Base-by-base conservation (phyloP, 2,329 filamentous ascomycete genomes). In the Epichloe brachyelytri region DNA sequence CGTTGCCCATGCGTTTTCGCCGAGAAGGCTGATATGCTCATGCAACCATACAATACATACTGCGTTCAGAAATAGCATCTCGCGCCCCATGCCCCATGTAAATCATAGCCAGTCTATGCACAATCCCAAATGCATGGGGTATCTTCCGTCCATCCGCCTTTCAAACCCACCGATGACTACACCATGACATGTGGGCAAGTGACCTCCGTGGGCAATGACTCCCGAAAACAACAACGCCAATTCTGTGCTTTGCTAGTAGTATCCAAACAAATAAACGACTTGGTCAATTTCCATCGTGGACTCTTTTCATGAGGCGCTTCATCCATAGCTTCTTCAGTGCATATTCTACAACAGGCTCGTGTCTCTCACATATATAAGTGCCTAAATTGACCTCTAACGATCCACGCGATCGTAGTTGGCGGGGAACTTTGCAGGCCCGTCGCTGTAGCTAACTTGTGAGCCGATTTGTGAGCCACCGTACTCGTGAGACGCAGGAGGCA, bases 321-420 rank as follows among this genome's bases (percentile, higher is more conserved):
- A 11, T 30, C 30, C 10, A 30, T 0, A 30, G 10, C 30, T 30
- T 30, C 30, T 30, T 11, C 30, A 11, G 3, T 10, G 30, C 46
- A 56, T 53, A 48, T 49, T 52, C 51, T 49, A 53, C 49, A 53
- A 52, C 53, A 49, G 41, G 50, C 40, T 43, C 36, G 17, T 37
- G 10, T 46, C 46, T 53, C 50, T 57, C 57, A 59, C 61, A 57
- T 14, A 19, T 12, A 7, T 15, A 7, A 4, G 10, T 20, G 5
- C 12, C n/a, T 26, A n/a, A 22, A 7, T 14, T 22, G 15, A 34
- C 30, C 20, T 14, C 37, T 59, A 66, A 60, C 65, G 67, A 53
- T 68, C 60, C 51, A 68, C 71, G 54, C 76, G 70, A 59, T 80
- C 76, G 61, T 83, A 83, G 60, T 80, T 74, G 37, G 63, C 80